Evolutionary conservation across 108 stramenopile species (phyloP), one percentile per base, ranked within the genome.

Genomic region (Skeletonema tropicum): DNA sequence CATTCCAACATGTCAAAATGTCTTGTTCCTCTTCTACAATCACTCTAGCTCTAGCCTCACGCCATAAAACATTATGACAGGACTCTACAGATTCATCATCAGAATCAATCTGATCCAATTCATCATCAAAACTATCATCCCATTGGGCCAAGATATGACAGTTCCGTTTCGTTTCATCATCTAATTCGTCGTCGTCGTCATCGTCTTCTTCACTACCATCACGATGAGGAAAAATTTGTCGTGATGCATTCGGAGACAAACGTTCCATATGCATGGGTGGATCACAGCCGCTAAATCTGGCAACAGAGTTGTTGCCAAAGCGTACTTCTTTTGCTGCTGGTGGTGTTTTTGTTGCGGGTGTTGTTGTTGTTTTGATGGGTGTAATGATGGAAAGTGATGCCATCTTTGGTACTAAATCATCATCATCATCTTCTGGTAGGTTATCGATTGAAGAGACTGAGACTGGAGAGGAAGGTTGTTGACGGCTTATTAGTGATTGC

Each of bases 111-210:
- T 49, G 48, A 35, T 29, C 60, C 31, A 61, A 3, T 17, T 29
- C 26, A 29, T 36, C 61, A 38, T 62, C 61, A 62, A 62, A 62
- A 19, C 61, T 62, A 36, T 38, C 61, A 38, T 62, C 61, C 61
- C 61, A 62, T 38, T 62, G 39, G 0, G 61, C 36, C n/a, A 62
- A 36, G 21, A 62, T 62, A 6, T 33, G 39, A 19, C 36, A 33
- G 6, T 62, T 62, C n/a, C n/a, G 32, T 38, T 38, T 36, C 31
- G 61, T 62, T 32, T 33, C 61, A 38, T 62, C 61, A 21, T 62
- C 61, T 7, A 9, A 19, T 3, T 35, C 33, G n/a, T n/a, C 4
- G 2, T 32, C 32, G 2, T 49, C 48, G 17, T 55, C 52, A 25
- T 55, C 52, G 3, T 55, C 23, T 0, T n/a, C 23, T 8, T 55